Evolutionary conservation across 192 early-diverging fungal genomes (phyloP), one percentile per base, ranked within the genome.

Genomic region (Coemansia sp.): DNA sequence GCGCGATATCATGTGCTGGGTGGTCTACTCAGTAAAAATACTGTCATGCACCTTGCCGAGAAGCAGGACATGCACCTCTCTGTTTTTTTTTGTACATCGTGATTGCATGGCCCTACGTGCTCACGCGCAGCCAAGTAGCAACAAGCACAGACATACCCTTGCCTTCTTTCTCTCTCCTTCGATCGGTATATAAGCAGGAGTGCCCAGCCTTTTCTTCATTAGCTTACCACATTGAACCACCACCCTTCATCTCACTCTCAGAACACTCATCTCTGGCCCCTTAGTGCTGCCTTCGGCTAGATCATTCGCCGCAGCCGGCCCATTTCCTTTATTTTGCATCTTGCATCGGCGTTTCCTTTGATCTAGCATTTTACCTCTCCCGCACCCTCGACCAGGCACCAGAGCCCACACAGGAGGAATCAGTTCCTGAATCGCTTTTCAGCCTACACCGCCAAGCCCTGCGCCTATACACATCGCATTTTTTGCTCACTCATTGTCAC

Each of bases 41-140:
- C 29, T 35, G 27, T 24, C 52, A 34, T 53, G 32, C 52, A 50
- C 29, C 26, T 53, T 7, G 27, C 32, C 29, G 32, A 53, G 32
- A 32, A 10, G 29, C 52, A 34, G 17, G 52, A 35, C 52, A 53
- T 53, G 29, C 19, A 27, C 7, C n/a, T 15, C 43, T 12, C 10
- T 44, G 21, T 44, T 50, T 22, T 50, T 43, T 43, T 21, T 32
- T 32, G 29, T 32, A 32, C 46, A 29, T 29, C 46, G 24, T 24
- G 22, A 29, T 29, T 50, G 46, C 26, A 29, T 50, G 24, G 24
- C 24, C 7, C 15, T 53, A 35, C 32, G 52, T 19, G 32, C 52
- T 53, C 52, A 53, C 52, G 52, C 52, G 52, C 52, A 53, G 52
- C 17, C 52, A 53, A 19, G 52, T 53, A 53, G 32, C 52, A 53